Percentiles rank a stretch among this genome's conserved stretches.
Evolutionary conservation across 805 yeast genomes (phyloP).

Genomic region (Brettanomyces bruxellensis): DNA sequence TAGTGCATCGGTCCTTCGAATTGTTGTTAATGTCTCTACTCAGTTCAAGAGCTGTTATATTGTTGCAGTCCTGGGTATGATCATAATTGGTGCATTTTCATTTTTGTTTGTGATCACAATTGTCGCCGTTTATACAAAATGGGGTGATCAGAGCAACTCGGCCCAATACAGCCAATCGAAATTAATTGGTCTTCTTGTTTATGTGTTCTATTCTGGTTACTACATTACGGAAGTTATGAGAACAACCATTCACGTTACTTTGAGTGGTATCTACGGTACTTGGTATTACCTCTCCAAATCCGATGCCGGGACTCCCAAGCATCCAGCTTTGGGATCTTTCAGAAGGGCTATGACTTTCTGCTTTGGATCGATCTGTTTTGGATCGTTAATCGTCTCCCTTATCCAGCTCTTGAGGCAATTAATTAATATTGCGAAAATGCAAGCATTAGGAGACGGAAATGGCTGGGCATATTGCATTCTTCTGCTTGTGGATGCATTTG

Average conservation of each 20-base stretch:
- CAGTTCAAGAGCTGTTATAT: constrained; percentile 57
- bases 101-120: constrained; percentile 58
- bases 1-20: constrained; percentile 18
- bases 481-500: constrained; percentile 13
- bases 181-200: constrained; percentile 45
- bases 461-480: constrained; percentile 10
- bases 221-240: constrained; percentile 76
- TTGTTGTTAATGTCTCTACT: constrained; percentile 64
- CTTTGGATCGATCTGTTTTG: constrained; percentile 84
- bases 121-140: constrained; percentile 72
- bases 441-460: constrained; percentile 16
- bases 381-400: constrained; percentile 63
- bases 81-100: constrained; percentile 56
- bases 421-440: constrained; percentile 39
- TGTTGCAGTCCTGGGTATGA: constrained; percentile 27
- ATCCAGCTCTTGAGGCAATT: constrained; percentile 57
- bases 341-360: constrained; percentile 71
- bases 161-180: constrained; percentile 13
- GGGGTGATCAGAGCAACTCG: constrained; percentile 27
- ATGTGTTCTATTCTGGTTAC: constrained; percentile 75
- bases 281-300: constrained; percentile 70
- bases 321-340: constrained; percentile 76
- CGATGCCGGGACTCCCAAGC: constrained; percentile 53
- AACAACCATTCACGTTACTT: constrained; percentile 72
- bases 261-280: constrained; percentile 83